Percentiles rank a stretch among this genome's conserved stretches.
Evolutionary conservation across 2,329 filamentous ascomycete species (phyloP).

Genomic region (Paramyrothecium roridum): DNA sequence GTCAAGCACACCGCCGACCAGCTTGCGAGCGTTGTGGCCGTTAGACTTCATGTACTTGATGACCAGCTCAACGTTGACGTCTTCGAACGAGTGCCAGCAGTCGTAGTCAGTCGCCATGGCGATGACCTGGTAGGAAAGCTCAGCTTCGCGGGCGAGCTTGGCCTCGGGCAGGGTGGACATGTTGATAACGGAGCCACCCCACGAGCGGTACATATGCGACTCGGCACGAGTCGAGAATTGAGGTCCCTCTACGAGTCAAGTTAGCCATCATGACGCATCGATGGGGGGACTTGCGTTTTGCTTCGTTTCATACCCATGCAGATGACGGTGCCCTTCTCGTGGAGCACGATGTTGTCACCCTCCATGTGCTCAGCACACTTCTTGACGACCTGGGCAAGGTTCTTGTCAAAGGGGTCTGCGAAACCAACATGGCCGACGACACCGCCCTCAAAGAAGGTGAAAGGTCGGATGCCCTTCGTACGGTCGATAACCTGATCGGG

Average conservation of each 20-base stretch:
- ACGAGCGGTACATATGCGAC: conserved; percentile 89
- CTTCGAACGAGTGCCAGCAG: conserved; percentile 84
- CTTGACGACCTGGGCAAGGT: conserved; percentile 72
- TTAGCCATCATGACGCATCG: not conserved
- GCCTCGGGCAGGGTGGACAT: conserved; percentile 96
- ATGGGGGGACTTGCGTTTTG: conserved; percentile 23
- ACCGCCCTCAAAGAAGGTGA: conserved; percentile 92
- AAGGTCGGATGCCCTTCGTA: conserved; percentile 90
- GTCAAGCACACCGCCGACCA: conserved; percentile 85
- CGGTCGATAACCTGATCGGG: conserved; percentile 97
- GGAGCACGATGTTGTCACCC: conserved; percentile 80
- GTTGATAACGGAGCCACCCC: conserved; percentile 95
- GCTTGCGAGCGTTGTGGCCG: conserved; percentile 77
- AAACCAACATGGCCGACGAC: conserved; percentile 94
- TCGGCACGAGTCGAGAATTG: conserved; percentile 97
- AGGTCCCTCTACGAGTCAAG: conserved; percentile 69
- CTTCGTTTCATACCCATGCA: conserved; percentile 69
- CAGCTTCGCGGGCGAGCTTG: conserved; percentile 92
- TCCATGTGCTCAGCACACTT: conserved; percentile 72
- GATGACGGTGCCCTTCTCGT: conserved; percentile 79
- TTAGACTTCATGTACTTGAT: conserved; percentile 96
- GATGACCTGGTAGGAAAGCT: conserved; percentile 97
- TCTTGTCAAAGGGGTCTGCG: conserved; percentile 87
- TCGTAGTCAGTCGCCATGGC: conserved; percentile 99
- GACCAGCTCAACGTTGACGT: conserved; percentile 95